Base-by-base conservation (phyloP, 306 rosid species). In the Fagus crenata region DNA sequence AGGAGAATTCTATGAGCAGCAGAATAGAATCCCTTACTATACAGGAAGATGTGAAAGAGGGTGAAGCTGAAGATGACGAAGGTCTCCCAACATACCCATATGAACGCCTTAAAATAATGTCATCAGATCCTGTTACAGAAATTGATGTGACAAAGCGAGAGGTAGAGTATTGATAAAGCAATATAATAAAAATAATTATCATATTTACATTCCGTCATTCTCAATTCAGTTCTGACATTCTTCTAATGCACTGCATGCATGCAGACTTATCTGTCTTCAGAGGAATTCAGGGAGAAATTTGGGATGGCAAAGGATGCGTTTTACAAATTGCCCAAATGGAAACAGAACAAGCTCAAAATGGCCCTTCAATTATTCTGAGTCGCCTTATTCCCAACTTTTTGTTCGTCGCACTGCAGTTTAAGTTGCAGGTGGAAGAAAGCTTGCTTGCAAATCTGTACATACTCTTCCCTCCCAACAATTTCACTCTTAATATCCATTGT, bases 281-380 rank as follows among this genome's bases (percentile, higher is more conserved):
- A 72, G 40, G 99, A 92, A 85, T 96, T 96, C 87, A 81, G 87
- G 68, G 91, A 86, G 90, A 86, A 85, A 77, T 78, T 96, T 6
- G 93, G 91, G 77, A 89, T 91, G 99, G 71, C 78, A 4, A 96
- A 86, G 82, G 89, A 63, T 6, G 93, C 90, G 2, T 93, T 96
- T 76, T 86, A 85, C 87, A 89, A 84, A 89, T 79, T 96, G 77
- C 97, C 99, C 49, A 96, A 87, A 86, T 96, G 99, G 99, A 96
- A 96, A 85, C 99, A 96, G 88, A 96, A 92, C 92, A 96, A 96
- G 91, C 88, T 89, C 65, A 96, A 96, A 83, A 89, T 91, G 93
- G 93, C 93, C 49, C 78, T 91, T 89, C 93, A 89, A 36, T 79
- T 96, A 74, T 96, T 96, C 84, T 96, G 85, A 96, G 80, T 77